Base-by-base conservation (phyloP, 1,284 basidiomycete species). In the Takashimella koratensis region DNA sequence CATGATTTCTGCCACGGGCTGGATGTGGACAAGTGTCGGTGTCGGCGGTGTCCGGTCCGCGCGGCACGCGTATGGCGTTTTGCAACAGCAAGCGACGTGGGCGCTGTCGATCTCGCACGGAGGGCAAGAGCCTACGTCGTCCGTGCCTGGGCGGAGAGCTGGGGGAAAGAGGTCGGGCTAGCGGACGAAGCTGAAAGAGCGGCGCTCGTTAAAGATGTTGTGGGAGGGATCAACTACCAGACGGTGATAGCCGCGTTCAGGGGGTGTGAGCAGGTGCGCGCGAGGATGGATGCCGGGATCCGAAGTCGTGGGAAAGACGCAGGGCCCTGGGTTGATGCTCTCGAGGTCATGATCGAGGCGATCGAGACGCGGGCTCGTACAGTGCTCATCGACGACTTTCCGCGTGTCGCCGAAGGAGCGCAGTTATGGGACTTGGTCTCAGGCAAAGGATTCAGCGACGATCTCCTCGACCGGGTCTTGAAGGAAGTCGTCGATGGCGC, bases 1-100 rank as follows among this genome's bases (percentile, higher is more conserved):
- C 82, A 87, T 64, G 88, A 91, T 68, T 92, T 94, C 83, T 82
- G 87, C 64, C 90, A 94, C 67, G 90, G 90, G 1, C 82, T 94
- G 64, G 77, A 84, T 27, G 86, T 86, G 65, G 86, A 88, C 67
- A 85, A 87, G 59, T 92, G 89, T 68, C 80, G 84, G 47, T 93
- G 90, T 66, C 80, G 85, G 25, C 86, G 88, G 62, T 93, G 90
- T 68, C 82, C 87, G 1, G 79, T 84, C 4, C 82, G 91, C 11
- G 83, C 84, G 0, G 87, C 89, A 0, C 80, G 90, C 21, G 82
- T 93, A 1, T 85, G 93, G 64, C 84, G 87, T 56, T 95, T 95
- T 56, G 81, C 90, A 0, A 62, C 85, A 4, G 69, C 79, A 0
- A 82, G 86, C 5, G 91, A 95, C 62, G 86, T 93, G 16, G 81